Percentiles rank a stretch among this genome's conserved stretches.
These are phyloP conservation scores for Climacium dendroides DNA, from an alignment of 225 moss, liverwort and hornwort species.

Conservation along the genomic window DNA sequence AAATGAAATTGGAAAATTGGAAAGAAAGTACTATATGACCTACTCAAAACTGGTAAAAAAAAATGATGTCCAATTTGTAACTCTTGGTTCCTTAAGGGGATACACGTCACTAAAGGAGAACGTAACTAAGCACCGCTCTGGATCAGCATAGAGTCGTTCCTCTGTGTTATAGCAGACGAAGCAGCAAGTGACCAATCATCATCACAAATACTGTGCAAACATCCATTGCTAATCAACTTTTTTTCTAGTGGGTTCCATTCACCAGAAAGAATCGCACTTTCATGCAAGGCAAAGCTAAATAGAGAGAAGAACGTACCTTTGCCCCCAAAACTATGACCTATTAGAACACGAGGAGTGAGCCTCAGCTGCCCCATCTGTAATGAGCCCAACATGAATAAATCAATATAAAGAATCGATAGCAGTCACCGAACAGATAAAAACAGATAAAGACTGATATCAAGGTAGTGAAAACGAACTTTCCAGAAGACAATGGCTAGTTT, in stretches of 20 bases:
- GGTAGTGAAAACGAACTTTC: background rate
- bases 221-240: background rate
- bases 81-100: background rate
- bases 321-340: constrained; percentile 97
- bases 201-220: background rate
- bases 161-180: background rate
- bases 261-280: background rate
- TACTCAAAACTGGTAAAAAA: background rate
- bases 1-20: background rate
- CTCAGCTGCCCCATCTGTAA: constrained; percentile 73
- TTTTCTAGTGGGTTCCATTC: background rate
- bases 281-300: background rate
- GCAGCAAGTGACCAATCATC: background rate
- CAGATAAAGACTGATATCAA: background rate
- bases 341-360: constrained; percentile 77
- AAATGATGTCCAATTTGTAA: background rate
- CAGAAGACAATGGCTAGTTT: background rate
- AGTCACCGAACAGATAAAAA: background rate
- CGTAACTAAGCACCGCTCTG: background rate
- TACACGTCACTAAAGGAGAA: background rate
- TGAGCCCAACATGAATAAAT: background rate
- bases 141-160: background rate
- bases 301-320: constrained; percentile 41
- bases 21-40: background rate
- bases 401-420: background rate